Percentiles rank a stretch among this genome's conserved stretches.
phyloP scores from a whole-genome alignment of 768 basidiomycete genomes.

The Xerocomellus chrysenteron region DNA sequence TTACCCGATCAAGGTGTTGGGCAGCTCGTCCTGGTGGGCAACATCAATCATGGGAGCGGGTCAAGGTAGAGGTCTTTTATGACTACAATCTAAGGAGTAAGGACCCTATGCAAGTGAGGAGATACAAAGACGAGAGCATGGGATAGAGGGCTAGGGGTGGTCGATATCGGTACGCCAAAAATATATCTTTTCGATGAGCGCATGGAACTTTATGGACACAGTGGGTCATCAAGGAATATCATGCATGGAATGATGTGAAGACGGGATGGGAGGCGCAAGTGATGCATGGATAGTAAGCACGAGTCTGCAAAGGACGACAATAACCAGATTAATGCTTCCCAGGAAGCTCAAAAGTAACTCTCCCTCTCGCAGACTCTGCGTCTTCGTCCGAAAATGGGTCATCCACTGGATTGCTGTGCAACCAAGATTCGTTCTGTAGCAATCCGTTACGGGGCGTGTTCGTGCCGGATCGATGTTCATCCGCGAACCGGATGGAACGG shows the following conservation, averaged over 20 bases:
- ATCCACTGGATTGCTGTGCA: conserved; percentile 2
- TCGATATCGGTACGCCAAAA: neutral
- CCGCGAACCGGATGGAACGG: conserved; percentile 50
- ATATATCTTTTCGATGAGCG: neutral
- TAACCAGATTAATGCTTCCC: conserved; percentile 4
- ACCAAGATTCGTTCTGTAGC: conserved; percentile 22
- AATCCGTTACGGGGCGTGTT: conserved; percentile 20
- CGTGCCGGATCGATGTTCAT: conserved; percentile 29
- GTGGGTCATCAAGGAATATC: neutral
- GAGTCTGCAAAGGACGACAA: neutral
- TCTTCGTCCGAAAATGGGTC: conserved; percentile 16
- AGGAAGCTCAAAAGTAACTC: conserved; percentile 22
- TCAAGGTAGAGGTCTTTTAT: neutral
- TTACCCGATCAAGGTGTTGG: conserved; percentile 2
- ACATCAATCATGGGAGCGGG: neutral
- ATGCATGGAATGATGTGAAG: neutral
- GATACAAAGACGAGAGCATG: conserved; percentile 4
- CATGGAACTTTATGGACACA: conserved; percentile 6
- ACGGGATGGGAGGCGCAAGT: neutral
- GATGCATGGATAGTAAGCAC: neutral
- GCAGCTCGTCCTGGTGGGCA: neutral
- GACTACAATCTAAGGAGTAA: conserved; percentile 3
- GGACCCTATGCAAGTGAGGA: neutral
- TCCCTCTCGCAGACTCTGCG: conserved; percentile 12
- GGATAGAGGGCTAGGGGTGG: neutral